These are phyloP conservation scores for Aureobasidium sp. DNA, from an alignment of 2,329 filamentous ascomycete genomes.

Conservation along the genomic window DNA sequence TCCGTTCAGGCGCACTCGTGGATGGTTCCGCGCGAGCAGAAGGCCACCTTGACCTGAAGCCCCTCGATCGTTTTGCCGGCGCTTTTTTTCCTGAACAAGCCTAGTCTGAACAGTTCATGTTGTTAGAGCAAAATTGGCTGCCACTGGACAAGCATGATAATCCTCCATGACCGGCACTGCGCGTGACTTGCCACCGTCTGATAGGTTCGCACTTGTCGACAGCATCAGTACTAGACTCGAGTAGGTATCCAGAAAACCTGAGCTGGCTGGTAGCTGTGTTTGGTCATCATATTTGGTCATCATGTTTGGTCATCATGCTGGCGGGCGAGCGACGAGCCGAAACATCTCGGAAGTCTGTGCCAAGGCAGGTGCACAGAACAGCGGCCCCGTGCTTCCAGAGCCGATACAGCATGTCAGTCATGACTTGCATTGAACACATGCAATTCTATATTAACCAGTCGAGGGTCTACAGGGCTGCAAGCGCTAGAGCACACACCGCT, in stretches of 20 bases:
- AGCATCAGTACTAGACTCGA: not conserved
- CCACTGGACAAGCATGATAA: not conserved
- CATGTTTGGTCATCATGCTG: not conserved
- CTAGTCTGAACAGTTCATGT: not conserved
- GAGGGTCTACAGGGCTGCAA: not conserved
- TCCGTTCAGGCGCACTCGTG: not conserved
- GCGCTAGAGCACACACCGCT: constrained; percentile 2
- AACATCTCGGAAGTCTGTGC: constrained; percentile 10
- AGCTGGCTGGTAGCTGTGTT: not conserved
- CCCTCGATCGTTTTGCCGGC: not conserved
- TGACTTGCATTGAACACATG: constrained; percentile 14
- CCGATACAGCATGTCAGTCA: constrained; percentile 20
- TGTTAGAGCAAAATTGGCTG: not conserved
- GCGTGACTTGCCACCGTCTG: not conserved
- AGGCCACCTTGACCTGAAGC: not conserved
- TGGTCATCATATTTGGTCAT: not conserved
- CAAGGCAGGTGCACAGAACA: constrained; percentile 5
- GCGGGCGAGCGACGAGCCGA: not conserved
- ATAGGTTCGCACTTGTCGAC: not conserved
- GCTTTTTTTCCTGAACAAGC: not conserved
- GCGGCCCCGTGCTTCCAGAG: constrained; percentile 22
- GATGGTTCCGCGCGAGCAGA: not conserved
- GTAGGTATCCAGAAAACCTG: not conserved
- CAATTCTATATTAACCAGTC: not conserved
- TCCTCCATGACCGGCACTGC: too few relatives aligned